Evolutionary conservation across 192 early-diverging fungal species (phyloP), one percentile per base, ranked within the genome.

Genomic region (Diversispora epigaea): DNA sequence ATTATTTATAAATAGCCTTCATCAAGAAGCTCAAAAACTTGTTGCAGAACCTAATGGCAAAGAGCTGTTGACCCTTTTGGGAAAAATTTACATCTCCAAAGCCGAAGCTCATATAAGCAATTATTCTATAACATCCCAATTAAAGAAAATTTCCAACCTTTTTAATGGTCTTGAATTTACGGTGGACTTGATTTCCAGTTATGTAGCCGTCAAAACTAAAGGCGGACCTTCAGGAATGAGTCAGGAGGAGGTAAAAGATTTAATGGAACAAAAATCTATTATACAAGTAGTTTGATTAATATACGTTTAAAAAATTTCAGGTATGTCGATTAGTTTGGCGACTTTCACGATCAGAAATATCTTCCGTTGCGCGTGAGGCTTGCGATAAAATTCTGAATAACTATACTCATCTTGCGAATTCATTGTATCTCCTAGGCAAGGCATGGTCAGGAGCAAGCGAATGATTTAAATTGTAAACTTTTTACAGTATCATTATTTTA

Each of bases 21-120:
- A 40, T 43, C 39, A 64, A 64, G 62, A 64, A 64, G 40, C 40
- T 64, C 39, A 7, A 17, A 64, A 19, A 64, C 39, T 64, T 64
- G 12, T 40, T 0, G 15, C 5, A 17, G 62, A 64, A 64, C 39
- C 62, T 43, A 64, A 64, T 43, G 62, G 62, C 41, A 64, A 64
- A 64, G 14, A 43, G 4, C 41, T 64, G 7, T 17, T 64, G n/a
- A 41, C 40, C 14, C 41, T 64, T 15, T 4, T 64, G 15, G 41
- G 62, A 11, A 17, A 43, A 4, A 64, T 64, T 43, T 64, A 64
- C 40, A 5, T 63, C 0, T n/a, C 40, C 15, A 39, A 41, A 14
- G 61, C 61, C 32, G 4, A 2, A 40, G 32, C 61, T 11, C 14
- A 44, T 39, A 6, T 19, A 63, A 39, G 15, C 6, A 39, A 6